A percentile compares a stretch with the other conserved stretches of the same genome.
These are phyloP conservation scores for Fusarium sulawesiense DNA, from an alignment of 2,329 filamentous ascomycete genomes.

Conservation along the genomic window DNA sequence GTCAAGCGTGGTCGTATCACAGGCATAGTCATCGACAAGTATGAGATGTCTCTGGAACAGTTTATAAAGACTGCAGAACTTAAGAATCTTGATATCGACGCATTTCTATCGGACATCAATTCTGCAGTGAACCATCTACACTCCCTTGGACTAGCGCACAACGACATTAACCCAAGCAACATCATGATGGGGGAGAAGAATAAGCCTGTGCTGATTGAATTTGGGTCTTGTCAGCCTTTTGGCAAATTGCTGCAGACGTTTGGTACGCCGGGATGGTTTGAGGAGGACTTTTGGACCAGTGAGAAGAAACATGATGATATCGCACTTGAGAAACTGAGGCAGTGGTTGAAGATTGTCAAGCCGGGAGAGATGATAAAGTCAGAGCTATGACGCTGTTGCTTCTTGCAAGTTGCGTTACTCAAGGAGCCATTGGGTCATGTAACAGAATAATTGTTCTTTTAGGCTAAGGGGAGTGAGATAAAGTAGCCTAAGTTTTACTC, in stretches of 20 bases:
- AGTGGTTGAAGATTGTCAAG: background rate
- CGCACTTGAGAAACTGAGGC: background rate
- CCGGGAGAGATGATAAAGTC: background rate
- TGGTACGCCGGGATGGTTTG: background rate
- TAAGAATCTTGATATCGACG: background rate
- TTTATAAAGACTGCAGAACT: background rate
- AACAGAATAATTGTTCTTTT: too few relatives aligned
- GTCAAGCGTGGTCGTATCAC: background rate
- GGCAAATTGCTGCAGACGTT: background rate
- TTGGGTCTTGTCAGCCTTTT: background rate
- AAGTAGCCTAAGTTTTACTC: too few relatives aligned
- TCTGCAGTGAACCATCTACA: background rate
- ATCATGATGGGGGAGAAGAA: background rate
- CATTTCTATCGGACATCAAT: background rate
- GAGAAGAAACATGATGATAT: background rate
- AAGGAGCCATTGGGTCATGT: too few relatives aligned
- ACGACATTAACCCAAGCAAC: background rate
- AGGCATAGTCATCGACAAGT: background rate
- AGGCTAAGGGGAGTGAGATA: too few relatives aligned
- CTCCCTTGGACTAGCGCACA: background rate
- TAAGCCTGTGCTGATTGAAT: background rate
- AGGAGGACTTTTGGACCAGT: background rate
- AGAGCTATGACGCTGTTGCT: background rate
- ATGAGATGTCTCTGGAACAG: background rate
- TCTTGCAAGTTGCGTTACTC: fast-evolving